Percentiles rank a stretch among this genome's conserved stretches.
Evolutionary conservation across 768 basidiomycete genomes (phyloP).

Genomic region (Phanerochaete carnosa): DNA sequence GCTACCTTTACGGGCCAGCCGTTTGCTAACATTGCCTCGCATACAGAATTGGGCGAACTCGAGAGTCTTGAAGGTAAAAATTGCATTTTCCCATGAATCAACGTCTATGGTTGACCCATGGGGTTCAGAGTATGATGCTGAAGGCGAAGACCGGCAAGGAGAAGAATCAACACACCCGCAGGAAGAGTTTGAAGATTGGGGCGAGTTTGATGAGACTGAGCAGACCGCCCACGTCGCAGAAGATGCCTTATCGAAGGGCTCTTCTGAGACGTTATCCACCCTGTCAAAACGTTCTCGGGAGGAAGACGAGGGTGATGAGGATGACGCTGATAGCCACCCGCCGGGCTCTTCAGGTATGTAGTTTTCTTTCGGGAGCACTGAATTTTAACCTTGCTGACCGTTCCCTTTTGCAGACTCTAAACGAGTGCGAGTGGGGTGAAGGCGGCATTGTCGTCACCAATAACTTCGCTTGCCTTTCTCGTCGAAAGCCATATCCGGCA

Average conservation of each 20-base stretch:
- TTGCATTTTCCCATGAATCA: background rate
- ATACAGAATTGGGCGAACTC: background rate
- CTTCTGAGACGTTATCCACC: conserved; percentile 10
- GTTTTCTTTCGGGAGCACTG: background rate
- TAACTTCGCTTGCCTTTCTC: background rate
- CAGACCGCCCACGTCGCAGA: background rate
- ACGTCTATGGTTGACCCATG: background rate
- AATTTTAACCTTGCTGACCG: background rate
- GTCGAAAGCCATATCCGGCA: background rate
- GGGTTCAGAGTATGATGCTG: background rate
- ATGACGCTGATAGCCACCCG: background rate
- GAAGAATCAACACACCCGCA: background rate
- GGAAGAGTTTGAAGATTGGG: conserved; percentile 6
- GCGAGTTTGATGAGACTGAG: conserved; percentile 4
- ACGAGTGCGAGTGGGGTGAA: background rate
- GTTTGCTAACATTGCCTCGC: background rate
- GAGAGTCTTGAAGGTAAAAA: background rate
- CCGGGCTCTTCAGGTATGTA: conserved; percentile 8
- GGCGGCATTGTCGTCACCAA: background rate
- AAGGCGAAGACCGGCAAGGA: background rate
- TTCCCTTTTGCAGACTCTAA: background rate
- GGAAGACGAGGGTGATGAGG: conserved; percentile 8
- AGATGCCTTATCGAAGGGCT: conserved; percentile 5
- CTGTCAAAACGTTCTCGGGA: conserved; percentile 14
- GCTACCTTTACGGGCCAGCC: background rate